A percentile compares a stretch with the other conserved stretches of the same genome.
phyloP scores from a whole-genome alignment of 148 eudicot species.

The Drosera capensis region DNA sequence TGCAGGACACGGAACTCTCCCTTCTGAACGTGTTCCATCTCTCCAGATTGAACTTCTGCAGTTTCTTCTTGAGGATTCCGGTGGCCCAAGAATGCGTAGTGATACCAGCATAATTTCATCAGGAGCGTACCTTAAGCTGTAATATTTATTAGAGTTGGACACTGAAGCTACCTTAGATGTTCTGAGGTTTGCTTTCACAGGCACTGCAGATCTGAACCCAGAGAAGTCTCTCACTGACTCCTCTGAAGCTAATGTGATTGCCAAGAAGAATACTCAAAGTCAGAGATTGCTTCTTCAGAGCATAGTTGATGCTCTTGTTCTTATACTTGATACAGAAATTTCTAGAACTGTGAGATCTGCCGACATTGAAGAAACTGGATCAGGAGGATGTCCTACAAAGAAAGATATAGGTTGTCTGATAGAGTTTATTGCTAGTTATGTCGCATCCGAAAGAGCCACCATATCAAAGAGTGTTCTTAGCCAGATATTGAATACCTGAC shows the following conservation, averaged over 20 bases:
- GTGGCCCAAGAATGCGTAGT: constrained; percentile 28
- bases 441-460: constrained; percentile 36
- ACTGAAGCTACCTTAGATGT: constrained; percentile 86
- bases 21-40: constrained; percentile 50
- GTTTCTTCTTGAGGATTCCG: constrained; percentile 63
- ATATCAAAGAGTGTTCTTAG: constrained; percentile 40
- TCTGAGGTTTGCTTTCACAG: constrained; percentile 48
- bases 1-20: constrained; percentile 73
- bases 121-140: constrained; percentile 38
- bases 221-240: constrained; percentile 17
- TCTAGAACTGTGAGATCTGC: constrained; percentile 28
- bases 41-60: constrained; percentile 66
- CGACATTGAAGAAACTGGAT: constrained; percentile 20
- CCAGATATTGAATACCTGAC: constrained; percentile 68
- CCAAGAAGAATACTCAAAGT: constrained; percentile 17
- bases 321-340: constrained; percentile 39
- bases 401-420: constrained; percentile 45
- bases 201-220: constrained; percentile 15
- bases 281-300: constrained; percentile 44
- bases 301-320: constrained; percentile 56
- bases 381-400: constrained; percentile 57
- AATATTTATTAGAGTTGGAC: constrained; percentile 62
- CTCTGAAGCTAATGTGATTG: constrained; percentile 10
- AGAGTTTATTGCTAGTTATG: constrained; percentile 63
- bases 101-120: constrained; percentile 24